Percentiles rank a stretch among this genome's conserved stretches.
These are phyloP conservation scores for Boletus bicolor DNA, from an alignment of 768 basidiomycete genomes.

Conservation along the genomic window DNA sequence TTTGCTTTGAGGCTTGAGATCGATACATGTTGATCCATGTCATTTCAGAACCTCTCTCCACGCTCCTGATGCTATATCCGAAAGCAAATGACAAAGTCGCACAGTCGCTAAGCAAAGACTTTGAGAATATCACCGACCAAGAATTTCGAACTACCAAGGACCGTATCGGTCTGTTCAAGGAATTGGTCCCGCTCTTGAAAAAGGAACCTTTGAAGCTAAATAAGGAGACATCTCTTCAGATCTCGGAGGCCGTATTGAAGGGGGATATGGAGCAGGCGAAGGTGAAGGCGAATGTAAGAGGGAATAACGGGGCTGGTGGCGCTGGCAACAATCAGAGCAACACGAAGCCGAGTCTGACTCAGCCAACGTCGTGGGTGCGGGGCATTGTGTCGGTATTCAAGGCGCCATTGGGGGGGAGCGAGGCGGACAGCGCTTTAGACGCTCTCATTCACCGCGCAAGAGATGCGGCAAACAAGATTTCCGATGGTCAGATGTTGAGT, in stretches of 20 bases:
- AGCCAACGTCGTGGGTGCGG: background rate
- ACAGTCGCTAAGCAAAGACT: background rate
- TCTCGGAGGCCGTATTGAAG: conserved; percentile 7
- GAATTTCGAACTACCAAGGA: conserved; percentile 17
- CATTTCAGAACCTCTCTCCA: conserved; percentile 9
- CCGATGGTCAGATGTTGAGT: conserved; percentile 17
- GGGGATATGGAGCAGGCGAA: conserved; percentile 5
- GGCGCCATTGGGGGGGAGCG: background rate
- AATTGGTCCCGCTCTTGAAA: background rate
- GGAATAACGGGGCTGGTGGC: too few species aligned
- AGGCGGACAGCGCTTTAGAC: background rate
- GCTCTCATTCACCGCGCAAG: conserved; percentile 3
- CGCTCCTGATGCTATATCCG: conserved; percentile 10
- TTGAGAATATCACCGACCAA: conserved; percentile 1
- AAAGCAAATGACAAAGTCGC: conserved; percentile 1
- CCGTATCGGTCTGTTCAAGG: conserved; percentile 10
- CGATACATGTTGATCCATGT: background rate
- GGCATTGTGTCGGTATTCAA: background rate
- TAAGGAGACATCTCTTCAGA: background rate
- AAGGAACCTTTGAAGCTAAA: background rate
- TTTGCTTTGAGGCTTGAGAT: background rate
- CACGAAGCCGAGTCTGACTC: background rate
- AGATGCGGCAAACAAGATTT: background rate
- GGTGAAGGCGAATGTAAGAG: background rate
- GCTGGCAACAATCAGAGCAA: background rate